Evolutionary conservation across 768 basidiomycete genomes (phyloP), one percentile per base, ranked within the genome.

Genomic region (Fomitopsis serialis): DNA sequence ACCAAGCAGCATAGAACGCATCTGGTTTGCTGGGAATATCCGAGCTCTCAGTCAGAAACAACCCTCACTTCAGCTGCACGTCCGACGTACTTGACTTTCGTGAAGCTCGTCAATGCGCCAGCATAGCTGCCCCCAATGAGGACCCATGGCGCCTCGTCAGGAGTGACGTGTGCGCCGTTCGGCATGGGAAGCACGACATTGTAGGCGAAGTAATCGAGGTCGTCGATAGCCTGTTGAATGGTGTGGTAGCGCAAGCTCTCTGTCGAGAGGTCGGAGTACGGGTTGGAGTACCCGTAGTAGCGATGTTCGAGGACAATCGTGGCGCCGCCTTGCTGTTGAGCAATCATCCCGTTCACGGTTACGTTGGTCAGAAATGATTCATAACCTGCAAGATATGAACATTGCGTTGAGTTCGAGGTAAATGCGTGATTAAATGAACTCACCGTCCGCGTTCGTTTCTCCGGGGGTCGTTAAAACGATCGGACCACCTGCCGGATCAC

Each of bases 231-330:
- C 68, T 89, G 87, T 62, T 86, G 82, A 44, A 89, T 77, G 1
- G 84, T 88, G 62, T 84, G 83, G 12, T 79, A 58, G 44, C 69
- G 67, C 44, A 89, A 68, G 61, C 82, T 87, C 59, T 76, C 66
- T 23, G 77, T 78, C 32, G 72, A 78, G 24, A 89, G 75, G 63
- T 88, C 74, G 17, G 76, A 69, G 46, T 74, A 76, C 2, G 87
- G 87, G 63, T 87, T 90, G 52, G 86, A 89, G 19, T 78, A 68
- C 15, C 87, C 87, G 57, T 82, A 89, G 73, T 83, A 90, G 22
- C 87, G 77, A 61, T 89, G 87, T 61, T 89, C 87, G 23, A 88
- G 56, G 27, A 88, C 70, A 56, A 89, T 71, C 6, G 79, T 76
- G 15, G 80, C 80, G n/a, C 82, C 87, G 25, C 78, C 77, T 52